phyloP scores from a whole-genome alignment of 345 rosid genomes.

The Eucalyptus virginea region DNA sequence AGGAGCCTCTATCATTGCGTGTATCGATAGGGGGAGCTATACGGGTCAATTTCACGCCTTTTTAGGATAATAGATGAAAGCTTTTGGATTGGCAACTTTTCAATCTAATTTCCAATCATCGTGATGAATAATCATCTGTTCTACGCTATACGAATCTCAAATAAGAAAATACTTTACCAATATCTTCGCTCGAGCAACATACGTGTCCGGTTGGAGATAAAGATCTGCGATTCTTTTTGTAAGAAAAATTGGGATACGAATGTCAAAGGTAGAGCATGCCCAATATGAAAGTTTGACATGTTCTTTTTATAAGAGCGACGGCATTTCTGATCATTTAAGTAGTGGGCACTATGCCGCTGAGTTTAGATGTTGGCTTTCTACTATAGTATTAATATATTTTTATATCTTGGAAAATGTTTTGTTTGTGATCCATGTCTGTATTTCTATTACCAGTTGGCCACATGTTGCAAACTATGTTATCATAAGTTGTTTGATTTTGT shows the following conservation, averaged over 20 bases:
- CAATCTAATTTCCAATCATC: background rate
- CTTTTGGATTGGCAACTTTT: background rate
- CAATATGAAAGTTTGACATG: background rate
- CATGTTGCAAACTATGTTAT: background rate
- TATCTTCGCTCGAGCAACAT: background rate
- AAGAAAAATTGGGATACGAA: background rate
- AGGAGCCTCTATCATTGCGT: background rate
- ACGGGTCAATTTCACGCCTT: background rate
- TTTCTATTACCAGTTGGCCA: background rate
- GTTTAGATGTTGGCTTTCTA: background rate
- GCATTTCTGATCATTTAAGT: background rate
- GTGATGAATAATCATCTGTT: background rate
- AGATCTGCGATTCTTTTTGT: background rate
- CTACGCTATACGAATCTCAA: background rate
- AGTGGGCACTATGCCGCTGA: background rate
- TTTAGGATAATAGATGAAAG: background rate
- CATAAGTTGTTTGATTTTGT: background rate
- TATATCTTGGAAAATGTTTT: background rate
- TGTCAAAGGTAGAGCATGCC: background rate
- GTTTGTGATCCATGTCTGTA: background rate
- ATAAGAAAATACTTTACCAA: background rate
- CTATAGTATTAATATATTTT: background rate
- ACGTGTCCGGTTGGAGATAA: background rate
- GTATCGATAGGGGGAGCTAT: background rate
- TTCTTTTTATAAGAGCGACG: background rate